Conservation (phyloP, 2,329 filamentous ascomycete genomes). For the Microdochium nivale region DNA sequence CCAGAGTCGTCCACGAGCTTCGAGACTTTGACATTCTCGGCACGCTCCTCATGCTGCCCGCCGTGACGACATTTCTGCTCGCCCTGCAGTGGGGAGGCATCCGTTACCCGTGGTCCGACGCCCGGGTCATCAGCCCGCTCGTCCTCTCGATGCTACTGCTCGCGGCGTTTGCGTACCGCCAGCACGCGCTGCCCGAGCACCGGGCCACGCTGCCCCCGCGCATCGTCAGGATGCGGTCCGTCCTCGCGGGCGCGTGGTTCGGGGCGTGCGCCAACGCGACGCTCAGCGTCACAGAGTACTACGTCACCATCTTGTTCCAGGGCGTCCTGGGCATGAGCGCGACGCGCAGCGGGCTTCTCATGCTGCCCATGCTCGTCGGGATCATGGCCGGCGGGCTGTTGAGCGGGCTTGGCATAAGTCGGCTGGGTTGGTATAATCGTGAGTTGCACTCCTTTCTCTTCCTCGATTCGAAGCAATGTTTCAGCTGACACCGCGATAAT, state of each 20-base stretch:
- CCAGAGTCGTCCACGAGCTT: constrained; percentile 2
- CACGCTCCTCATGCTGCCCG: constrained; percentile 32
- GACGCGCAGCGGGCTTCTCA: not conserved
- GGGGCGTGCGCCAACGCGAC: constrained; percentile 3
- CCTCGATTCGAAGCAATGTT: not conserved
- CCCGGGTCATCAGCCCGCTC: constrained; percentile 31
- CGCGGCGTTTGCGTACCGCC: constrained; percentile 21
- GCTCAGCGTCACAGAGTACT: constrained; percentile 6
- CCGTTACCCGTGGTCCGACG: constrained; percentile 31
- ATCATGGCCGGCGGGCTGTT: not conserved
- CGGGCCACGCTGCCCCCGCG: constrained; percentile 35
- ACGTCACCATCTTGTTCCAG: constrained; percentile 6
- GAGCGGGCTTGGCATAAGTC: not conserved
- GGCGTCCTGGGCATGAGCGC: constrained; percentile 2
- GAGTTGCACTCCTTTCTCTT: not conserved
- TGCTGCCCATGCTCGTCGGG: constrained; percentile 2
- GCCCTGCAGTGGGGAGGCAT: constrained; percentile 38
- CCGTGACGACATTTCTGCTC: constrained; percentile 35
- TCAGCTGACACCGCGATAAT: constrained; percentile 1
- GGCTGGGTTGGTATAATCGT: constrained; percentile 2
- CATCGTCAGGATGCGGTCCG: constrained; percentile 23
- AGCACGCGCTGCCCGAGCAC: constrained; percentile 21
- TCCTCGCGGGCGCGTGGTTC: constrained; percentile 5
- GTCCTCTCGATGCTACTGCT: constrained; percentile 11
- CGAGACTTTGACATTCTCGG: constrained; percentile 23